phyloP scores from a whole-genome alignment of 2,329 filamentous ascomycete species.

The Eutypella sp. region DNA sequence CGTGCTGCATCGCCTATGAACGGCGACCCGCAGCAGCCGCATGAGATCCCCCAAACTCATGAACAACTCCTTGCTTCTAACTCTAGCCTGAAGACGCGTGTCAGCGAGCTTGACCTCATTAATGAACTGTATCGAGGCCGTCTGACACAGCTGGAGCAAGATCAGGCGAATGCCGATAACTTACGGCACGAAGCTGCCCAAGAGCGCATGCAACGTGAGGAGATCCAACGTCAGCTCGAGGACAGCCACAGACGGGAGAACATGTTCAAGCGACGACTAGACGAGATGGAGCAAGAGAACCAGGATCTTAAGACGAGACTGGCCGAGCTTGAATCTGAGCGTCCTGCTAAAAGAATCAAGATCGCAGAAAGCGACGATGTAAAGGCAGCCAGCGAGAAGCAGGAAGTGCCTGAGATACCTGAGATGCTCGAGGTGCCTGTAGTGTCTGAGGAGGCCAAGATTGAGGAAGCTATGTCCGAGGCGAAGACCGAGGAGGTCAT shows the following conservation, averaged over 20 bases:
- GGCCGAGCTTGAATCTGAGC: slow-evolving; percentile 19
- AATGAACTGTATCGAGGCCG: slow-evolving; percentile 75
- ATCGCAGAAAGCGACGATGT: slow-evolving; percentile 19
- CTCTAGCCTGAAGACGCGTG: slow-evolving; percentile 85
- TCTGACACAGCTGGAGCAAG: slow-evolving; percentile 73
- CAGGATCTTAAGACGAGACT: slow-evolving; percentile 25
- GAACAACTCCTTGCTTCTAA: slow-evolving; percentile 77
- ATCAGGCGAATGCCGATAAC: slow-evolving; percentile 61
- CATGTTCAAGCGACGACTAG: slow-evolving; percentile 74
- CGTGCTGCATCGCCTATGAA: slow-evolving; percentile 46
- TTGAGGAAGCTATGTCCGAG: slow-evolving; percentile 18
- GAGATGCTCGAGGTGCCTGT: slow-evolving; percentile 9
- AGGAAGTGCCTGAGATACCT: slow-evolving; percentile 10
- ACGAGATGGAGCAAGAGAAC: slow-evolving; percentile 64
- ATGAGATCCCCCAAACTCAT: slow-evolving; percentile 70
- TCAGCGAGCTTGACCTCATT: slow-evolving; percentile 93
- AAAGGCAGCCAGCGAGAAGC: slow-evolving; percentile 3
- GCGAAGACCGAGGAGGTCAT: slow-evolving; percentile 1
- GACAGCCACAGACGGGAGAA: slow-evolving; percentile 75
- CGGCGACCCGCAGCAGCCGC: slow-evolving; percentile 56
- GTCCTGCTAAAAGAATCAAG: slow-evolving; percentile 20
- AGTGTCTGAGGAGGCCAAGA: slow-evolving; percentile 17
- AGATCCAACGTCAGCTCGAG: slow-evolving; percentile 56
- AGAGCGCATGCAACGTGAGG: slow-evolving; percentile 52
- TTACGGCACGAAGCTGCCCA: slow-evolving; percentile 49